Base-by-base conservation (phyloP, 2,329 filamentous ascomycete genomes). In the Penicillium occitanis region DNA sequence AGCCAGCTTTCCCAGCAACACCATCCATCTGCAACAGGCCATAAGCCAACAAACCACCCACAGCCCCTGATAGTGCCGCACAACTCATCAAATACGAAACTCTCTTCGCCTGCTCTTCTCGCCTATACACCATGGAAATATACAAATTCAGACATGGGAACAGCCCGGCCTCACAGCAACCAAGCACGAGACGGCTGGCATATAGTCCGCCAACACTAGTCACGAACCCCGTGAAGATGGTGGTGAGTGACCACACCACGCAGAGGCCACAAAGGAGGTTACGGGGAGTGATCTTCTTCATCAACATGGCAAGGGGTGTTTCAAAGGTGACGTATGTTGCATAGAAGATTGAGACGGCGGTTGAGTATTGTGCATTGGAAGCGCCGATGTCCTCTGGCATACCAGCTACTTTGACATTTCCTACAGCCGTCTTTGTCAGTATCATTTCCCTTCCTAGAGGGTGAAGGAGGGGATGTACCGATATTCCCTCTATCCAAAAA, bases 401-500 rank as follows among this genome's bases (percentile, higher is more conserved):
- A 55, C 79, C 78, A 40, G 79, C 80, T 5, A 80, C 77, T 65
- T 79, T 79, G 67, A 83, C 82, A 70, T 85, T 85, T 58, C 82
- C 81, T 73, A 72, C 40, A 42, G 14, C n/a, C 40, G 14, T 42
- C 1, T 55, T 19, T 60, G 14, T 19, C 22, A n/a, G 5, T 22
- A 3, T 14, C 28, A 0, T 17, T 53, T 2, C n/a, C 40, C 14
- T 14, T 19, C 19, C 19, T 19, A 19, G 19, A 14, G 37, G n/a
- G 40, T n/a, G 2, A 13, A 42, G 4, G 40, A 22, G 58, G 25
- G 5, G n/a, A 63, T 64, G 25, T 69, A 78, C 82, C 82, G 46
- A 86, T 85, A 69, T 85, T 85, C 22, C 79, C 78, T 63, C 86
- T 79, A 72, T 88, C 86, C 48, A 87, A 76, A 70, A 85, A 86